Evolutionary conservation across 306 rosid species (phyloP), one percentile per base, ranked within the genome.

Genomic region (Trifolium subterraneum): DNA sequence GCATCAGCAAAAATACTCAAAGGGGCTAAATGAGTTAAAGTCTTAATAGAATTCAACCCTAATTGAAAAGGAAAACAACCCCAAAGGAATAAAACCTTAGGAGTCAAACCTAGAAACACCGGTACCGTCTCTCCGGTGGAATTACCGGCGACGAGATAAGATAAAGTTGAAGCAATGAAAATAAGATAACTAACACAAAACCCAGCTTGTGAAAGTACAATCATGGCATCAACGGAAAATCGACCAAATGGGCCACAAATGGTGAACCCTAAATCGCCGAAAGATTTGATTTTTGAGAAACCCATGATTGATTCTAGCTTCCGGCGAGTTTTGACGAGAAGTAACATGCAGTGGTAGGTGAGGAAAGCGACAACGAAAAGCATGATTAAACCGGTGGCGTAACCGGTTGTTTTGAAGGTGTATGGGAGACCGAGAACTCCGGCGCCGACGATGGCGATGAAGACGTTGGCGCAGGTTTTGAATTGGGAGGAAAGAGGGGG

Each of bases 261-360:
- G 23, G 85, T 33, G 66, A 86, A 90, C 8, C 90, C 96, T 0
- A 90, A 66, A 33, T 90, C 96, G 8, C 93, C 96, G 8, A 90
- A 90, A 1, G 96, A 90, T 1, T 68, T 6, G 81, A 88, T 77
- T 60, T 84, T 87, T 59, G 92, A 44, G 80, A 70, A 71, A 0
- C 83, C 83, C 3, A 2, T 1, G 1, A 61, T 6, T 39, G 91
- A 80, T 8, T 90, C 89, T 36, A 86, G 91, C 58, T 81, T 85
- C 18, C 90, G 90, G 58, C 93, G 93, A 0, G 96, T 88, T 48
- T 19, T 33, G 66, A 90, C 88, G 0, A 90, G 83, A 4, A 88
- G 96, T 80, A 90, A 80, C 96, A 88, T 90, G 19, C 96, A 88
- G 84, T 90, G 65, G 68, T 90, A 87, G 36, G 96, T 88, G 71